phyloP scores from a whole-genome alignment of 2,329 filamentous ascomycete genomes.

The Xylogone sp. region DNA sequence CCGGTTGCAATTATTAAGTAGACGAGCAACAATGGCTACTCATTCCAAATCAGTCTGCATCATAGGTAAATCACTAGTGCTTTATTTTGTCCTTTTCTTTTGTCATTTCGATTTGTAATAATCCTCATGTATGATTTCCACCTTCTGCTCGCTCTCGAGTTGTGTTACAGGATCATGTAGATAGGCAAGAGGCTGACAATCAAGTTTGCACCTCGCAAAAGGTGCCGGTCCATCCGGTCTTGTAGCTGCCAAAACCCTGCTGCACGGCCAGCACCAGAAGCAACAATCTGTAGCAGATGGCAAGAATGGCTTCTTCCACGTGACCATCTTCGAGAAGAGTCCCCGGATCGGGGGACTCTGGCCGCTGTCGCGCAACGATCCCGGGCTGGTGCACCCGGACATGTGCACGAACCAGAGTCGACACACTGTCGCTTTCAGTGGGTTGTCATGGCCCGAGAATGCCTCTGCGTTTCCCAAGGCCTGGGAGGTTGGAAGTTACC shows the following conservation, averaged over 20 bases:
- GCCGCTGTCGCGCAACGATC: constrained; percentile 52
- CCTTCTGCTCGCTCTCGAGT: no score
- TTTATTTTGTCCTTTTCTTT: neutral
- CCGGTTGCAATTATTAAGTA: no score
- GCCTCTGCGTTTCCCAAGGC: constrained; percentile 68
- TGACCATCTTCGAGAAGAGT: constrained; percentile 68
- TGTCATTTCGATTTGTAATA: no score
- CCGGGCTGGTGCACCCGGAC: constrained; percentile 56
- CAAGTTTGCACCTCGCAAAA: constrained; percentile 28
- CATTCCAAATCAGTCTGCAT: neutral
- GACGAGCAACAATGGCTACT: neutral
- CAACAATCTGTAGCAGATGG: no score
- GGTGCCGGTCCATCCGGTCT: constrained; percentile 68
- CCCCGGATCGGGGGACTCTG: constrained; percentile 73
- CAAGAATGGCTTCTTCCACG: constrained; percentile 53
- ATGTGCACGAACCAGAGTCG: constrained; percentile 73
- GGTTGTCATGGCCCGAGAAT: constrained; percentile 63
- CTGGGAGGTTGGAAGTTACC: constrained; percentile 72
- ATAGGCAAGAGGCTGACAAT: neutral
- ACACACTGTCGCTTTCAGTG: constrained; percentile 70
- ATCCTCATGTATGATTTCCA: no score
- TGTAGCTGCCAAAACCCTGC: constrained; percentile 68
- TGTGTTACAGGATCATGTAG: no score
- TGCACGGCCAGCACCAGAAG: constrained; percentile 44
- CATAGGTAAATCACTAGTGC: neutral